Conservation (phyloP, 2,329 filamentous ascomycete species). For the Ophiostoma fasciatum region DNA sequence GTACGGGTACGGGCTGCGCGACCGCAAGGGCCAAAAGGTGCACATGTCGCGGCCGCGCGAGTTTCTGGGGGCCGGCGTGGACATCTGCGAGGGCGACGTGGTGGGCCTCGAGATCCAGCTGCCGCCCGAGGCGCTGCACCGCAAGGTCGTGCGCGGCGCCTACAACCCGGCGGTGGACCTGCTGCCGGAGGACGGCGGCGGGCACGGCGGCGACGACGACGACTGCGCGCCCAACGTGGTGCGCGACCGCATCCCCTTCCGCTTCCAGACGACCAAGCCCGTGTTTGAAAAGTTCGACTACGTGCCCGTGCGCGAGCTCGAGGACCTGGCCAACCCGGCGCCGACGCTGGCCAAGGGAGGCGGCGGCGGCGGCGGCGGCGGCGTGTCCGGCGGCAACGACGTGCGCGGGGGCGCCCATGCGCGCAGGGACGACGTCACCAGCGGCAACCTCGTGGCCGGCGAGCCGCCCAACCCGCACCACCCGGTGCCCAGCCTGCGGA, state of each 20-base stretch:
- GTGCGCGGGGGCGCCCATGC: slow-evolving; percentile 16
- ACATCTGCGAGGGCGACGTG: slow-evolving; percentile 79
- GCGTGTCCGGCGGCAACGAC: slow-evolving; percentile 28
- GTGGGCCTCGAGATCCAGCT: slow-evolving; percentile 87
- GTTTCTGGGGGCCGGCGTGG: slow-evolving; percentile 65
- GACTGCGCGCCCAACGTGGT: slow-evolving; percentile 65
- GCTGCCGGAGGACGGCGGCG: slow-evolving; percentile 38
- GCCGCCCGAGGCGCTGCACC: slow-evolving; percentile 70
- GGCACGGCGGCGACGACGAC: slow-evolving; percentile 20
- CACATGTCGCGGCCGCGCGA: slow-evolving; percentile 89
- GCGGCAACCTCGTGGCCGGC: slow-evolving; percentile 24
- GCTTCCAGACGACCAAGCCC: slow-evolving; percentile 71
- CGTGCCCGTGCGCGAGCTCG: slow-evolving; percentile 73
- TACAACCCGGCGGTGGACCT: slow-evolving; percentile 78
- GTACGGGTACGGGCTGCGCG: slow-evolving; percentile 87
- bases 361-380: slow-evolving; percentile 12
- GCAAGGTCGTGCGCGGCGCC: slow-evolving; percentile 72
- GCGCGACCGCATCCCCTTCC: slow-evolving; percentile 85
- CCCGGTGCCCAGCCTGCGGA: slow-evolving; percentile 59
- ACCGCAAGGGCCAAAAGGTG: slow-evolving; percentile 79
- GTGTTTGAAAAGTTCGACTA: slow-evolving; percentile 93
- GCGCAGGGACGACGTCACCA: slow-evolving; percentile 15
- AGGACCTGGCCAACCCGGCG: slow-evolving; percentile 64
- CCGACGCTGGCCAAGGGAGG: slow-evolving; percentile 27
- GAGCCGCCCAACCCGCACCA: slow-evolving; percentile 59